These are phyloP conservation scores for Saturnispora mendoncae DNA, from an alignment of 805 yeast genomes.

Conservation along the genomic window DNA sequence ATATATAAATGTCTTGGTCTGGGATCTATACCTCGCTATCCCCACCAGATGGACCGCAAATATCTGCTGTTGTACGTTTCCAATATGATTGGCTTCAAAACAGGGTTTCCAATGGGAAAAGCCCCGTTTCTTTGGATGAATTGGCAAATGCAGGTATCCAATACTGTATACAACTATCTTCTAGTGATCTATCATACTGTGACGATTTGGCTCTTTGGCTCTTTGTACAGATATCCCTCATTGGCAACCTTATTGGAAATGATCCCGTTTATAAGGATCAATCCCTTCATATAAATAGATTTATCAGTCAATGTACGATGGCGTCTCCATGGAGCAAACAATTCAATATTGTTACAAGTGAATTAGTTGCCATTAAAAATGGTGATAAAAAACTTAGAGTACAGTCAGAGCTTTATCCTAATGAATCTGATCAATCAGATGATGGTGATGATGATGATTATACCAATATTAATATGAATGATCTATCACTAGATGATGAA, in stretches of 20 bases:
- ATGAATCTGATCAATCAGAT: slow-evolving; percentile 14
- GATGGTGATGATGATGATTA: slow-evolving; percentile 18
- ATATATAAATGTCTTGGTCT: no score
- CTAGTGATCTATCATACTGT: slow-evolving; percentile 5
- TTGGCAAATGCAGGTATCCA: not conserved
- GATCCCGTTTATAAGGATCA: not conserved
- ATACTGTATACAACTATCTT: not conserved
- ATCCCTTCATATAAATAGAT: not conserved
- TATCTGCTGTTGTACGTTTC: no score
- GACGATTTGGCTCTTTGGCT: slow-evolving; percentile 7
- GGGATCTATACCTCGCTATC: no score
- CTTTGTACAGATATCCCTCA: slow-evolving; percentile 1
- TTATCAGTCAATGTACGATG: not conserved
- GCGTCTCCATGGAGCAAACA: slow-evolving; percentile 1
- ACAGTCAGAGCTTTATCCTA: not conserved
- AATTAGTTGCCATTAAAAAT: not conserved
- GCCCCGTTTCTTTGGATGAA: not conserved
- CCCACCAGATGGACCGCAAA: no score
- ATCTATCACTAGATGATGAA: not conserved
- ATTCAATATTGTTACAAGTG: not conserved
- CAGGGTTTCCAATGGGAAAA: not conserved
- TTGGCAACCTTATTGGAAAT: not conserved
- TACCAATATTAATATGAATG: slow-evolving; percentile 14
- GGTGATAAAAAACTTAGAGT: not conserved
- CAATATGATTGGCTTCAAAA: no score